Base-by-base conservation (phyloP, 306 rosid species). In the Cucumis hystrix region DNA sequence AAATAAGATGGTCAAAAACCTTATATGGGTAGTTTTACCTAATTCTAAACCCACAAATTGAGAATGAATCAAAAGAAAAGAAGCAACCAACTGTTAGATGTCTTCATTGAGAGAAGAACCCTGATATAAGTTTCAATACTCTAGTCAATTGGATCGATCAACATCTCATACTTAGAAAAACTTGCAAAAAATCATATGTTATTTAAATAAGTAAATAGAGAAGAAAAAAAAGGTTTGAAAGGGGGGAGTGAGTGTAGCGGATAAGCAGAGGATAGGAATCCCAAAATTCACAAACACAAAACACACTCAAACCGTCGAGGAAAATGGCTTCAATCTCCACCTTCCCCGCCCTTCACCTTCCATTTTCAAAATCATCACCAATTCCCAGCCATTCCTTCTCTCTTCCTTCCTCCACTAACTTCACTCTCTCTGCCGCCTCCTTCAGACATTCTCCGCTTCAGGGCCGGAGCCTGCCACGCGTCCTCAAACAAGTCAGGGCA, bases 321-420 rank as follows among this genome's bases (percentile, higher is more conserved):
- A 75, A 20, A 58, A 93, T 89, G 98, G 87, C 96, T 28, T 80
- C 88, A 66, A 63, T 83, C 43, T 63, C 87, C 13, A 37, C 91
- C 37, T 77, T 87, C 71, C 69, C 85, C 16, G 80, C 86, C 55
- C 80, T 86, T 28, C 83, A 30, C 61, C 62, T 23, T 52, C 6
- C 61, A 5, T 55, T 39, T 51, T 6, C 60, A 0, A 78, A 49
- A 11, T 71, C 37, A 40, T 60, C 33, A 13, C 76, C 21, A 35
- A 41, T 78, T 39, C 23, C 18, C 76, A 21, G n/a, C 40, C 76
- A 60, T 41, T 80, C 74, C 62, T 61, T 83, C 57, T 23, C 84
- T 0, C 79, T 89, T 41, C 79, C 80, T 4, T 77, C 74, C 35
- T 13, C 79, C 47, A 77, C 81, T 30, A 83, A 56, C 84, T 39